Conservation (phyloP, 192 early-diverging fungal genomes). For the Podila horticola region DNA sequence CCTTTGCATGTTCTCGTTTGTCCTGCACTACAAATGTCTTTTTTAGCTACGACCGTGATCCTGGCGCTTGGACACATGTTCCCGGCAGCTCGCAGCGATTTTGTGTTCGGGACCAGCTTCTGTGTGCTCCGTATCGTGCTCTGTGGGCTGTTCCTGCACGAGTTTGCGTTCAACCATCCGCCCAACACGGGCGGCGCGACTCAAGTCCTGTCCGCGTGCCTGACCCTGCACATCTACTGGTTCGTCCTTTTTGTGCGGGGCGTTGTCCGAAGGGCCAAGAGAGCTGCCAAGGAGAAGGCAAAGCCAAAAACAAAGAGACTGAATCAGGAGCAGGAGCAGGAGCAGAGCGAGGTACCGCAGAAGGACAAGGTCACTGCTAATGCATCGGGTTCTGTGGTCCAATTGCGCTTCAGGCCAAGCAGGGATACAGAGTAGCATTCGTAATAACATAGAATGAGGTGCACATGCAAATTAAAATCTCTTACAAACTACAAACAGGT, state of each 20-base stretch:
- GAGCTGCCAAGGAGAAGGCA: background rate
- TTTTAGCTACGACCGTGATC: conserved; percentile 20
- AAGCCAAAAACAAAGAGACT: background rate
- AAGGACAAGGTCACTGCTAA: background rate
- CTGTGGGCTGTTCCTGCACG: background rate
- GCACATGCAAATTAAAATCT: background rate
- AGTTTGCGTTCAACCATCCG: background rate
- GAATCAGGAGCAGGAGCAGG: background rate
- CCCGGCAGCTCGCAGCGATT: background rate
- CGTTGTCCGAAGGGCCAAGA: background rate
- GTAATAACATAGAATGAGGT: background rate
- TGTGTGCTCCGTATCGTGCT: background rate
- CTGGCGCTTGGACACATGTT: conserved; percentile 21
- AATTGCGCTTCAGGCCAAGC: background rate
- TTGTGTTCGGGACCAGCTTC: background rate
- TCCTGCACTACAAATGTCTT: background rate
- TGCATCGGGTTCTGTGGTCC: background rate
- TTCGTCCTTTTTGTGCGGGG: background rate
- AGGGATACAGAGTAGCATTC: background rate
- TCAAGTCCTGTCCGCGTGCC: background rate
- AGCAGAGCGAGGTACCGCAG: background rate
- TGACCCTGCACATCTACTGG: background rate
- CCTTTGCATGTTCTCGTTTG: no score
- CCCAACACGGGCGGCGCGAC: background rate
- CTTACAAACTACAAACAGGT: background rate